phyloP scores from a whole-genome alignment of 2,329 filamentous ascomycete species.

The Cercospora sp. region DNA sequence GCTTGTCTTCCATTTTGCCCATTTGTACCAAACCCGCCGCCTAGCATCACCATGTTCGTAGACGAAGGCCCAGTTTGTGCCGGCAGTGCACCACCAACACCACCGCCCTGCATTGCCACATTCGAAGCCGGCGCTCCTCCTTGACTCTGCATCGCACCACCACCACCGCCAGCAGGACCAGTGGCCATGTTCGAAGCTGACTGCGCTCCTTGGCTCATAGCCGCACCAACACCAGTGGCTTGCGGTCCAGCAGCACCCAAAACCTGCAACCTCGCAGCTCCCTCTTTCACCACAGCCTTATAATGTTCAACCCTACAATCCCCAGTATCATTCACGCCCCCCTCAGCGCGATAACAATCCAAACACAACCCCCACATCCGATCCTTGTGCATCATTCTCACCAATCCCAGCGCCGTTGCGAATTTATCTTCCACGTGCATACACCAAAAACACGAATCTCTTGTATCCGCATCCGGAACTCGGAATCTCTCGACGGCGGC shows the following conservation, averaged over 20 bases:
- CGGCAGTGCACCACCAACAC: background rate
- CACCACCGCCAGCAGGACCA: background rate
- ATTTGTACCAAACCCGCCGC: background rate
- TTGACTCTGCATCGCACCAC: background rate
- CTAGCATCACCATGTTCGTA: background rate
- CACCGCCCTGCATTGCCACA: background rate
- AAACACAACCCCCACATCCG: conserved; percentile 38
- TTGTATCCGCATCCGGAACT: conserved; percentile 33
- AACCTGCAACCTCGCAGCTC: background rate
- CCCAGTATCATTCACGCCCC: conserved; percentile 17
- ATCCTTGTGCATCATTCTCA: conserved; percentile 29
- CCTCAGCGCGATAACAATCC: conserved; percentile 35
- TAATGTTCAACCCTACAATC: conserved; percentile 35
- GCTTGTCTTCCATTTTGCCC: background rate
- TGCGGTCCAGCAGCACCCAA: background rate
- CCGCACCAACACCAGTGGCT: background rate
- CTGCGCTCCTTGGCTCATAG: background rate
- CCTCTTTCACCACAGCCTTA: conserved; percentile 16
- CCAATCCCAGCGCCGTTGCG: conserved; percentile 22
- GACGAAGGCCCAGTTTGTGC: background rate
- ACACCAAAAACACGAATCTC: conserved; percentile 36
- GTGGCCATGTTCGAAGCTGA: background rate
- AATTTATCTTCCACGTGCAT: conserved; percentile 30
- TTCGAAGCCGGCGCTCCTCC: background rate
- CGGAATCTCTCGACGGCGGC: conserved; percentile 25